Conservation (phyloP, 2,329 filamentous ascomycete species). For the Fusarium mangiferae region DNA sequence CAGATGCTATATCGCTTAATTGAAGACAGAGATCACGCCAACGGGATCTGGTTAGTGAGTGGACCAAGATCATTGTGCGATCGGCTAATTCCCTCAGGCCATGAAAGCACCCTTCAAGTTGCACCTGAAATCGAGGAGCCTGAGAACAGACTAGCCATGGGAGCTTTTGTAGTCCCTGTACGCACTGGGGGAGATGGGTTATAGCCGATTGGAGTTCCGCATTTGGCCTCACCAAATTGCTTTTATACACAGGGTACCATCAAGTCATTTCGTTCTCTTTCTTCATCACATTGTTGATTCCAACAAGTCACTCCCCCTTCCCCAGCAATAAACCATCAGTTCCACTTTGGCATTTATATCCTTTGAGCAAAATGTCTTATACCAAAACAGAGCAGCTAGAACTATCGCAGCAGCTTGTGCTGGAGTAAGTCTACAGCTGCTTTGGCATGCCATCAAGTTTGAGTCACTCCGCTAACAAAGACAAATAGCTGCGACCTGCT, state of each 20-base stretch:
- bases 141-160: not conserved
- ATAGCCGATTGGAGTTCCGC: not conserved
- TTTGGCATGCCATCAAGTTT: fast-evolving
- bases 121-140: no score
- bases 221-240: fast-evolving
- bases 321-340: fast-evolving
- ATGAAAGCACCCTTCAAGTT: no score
- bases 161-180: fast-evolving
- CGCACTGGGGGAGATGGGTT: fast-evolving
- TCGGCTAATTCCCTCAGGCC: not conserved
- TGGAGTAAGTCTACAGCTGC: not conserved
- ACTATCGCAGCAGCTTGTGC: not conserved
- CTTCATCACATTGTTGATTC: not conserved
- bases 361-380: not conserved
- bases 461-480: not conserved
- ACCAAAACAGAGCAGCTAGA: not conserved
- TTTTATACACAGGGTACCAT: not conserved
- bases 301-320: fast-evolving
- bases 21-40: fast-evolving
- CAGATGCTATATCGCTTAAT: not conserved
- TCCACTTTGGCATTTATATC: no score
- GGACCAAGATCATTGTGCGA: not conserved
- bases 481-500: not conserved
- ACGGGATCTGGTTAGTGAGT: not conserved
- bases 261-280: no score